Evolutionary conservation across 257 asterid species (phyloP).

Genomic region (Lantana camara): DNA sequence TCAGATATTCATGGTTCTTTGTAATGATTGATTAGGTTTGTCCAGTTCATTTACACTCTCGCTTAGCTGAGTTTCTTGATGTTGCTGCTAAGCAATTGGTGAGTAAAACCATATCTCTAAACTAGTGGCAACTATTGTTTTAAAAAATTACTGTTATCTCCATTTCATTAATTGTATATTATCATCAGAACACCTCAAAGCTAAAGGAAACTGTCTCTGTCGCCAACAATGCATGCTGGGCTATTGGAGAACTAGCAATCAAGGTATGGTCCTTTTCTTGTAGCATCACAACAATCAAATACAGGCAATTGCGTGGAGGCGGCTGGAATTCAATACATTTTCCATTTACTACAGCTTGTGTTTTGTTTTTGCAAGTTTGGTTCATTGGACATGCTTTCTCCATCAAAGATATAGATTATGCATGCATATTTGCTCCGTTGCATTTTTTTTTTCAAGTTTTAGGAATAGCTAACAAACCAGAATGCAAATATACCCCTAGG

Average conservation of each 20-base stretch:
- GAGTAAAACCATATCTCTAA: slow-evolving; percentile 33
- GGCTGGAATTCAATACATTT: not conserved
- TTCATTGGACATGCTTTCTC: not conserved
- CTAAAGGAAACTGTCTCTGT: slow-evolving; percentile 90
- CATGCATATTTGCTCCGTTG: not conserved
- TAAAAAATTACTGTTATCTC: slow-evolving; percentile 8
- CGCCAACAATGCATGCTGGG: slow-evolving; percentile 99
- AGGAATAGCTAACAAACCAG: not conserved
- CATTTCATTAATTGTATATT: slow-evolving; percentile 19
- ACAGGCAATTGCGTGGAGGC: not conserved
- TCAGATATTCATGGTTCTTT: slow-evolving; percentile 10
- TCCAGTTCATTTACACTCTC: slow-evolving; percentile 57
- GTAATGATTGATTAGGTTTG: slow-evolving; percentile 41
- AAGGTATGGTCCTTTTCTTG: slow-evolving; percentile 49
- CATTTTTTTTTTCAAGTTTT: not conserved
- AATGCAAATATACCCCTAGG: not conserved
- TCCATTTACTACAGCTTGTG: too few relatives aligned
- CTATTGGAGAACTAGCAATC: slow-evolving; percentile 93
- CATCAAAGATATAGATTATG: not conserved
- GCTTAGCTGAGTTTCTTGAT: slow-evolving; percentile 83
- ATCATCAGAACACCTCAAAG: slow-evolving; percentile 68
- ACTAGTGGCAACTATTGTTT: slow-evolving; percentile 2
- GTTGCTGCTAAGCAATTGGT: slow-evolving; percentile 93
- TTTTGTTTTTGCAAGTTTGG: not conserved
- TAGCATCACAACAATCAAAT: not conserved